phyloP scores from a whole-genome alignment of 202 grass and related monocot species.

The Carex sylvatica region DNA sequence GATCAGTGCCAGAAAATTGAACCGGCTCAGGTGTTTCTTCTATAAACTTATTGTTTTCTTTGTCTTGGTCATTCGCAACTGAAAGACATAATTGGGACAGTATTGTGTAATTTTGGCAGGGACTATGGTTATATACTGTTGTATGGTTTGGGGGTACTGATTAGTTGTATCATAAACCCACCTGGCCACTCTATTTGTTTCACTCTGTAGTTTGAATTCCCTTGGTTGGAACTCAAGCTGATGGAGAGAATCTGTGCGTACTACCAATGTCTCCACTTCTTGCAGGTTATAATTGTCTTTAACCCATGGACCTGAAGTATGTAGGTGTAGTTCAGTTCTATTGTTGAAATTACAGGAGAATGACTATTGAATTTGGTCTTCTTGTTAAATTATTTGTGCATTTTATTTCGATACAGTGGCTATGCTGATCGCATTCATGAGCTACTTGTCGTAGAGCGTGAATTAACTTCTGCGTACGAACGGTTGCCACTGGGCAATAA shows the following conservation, averaged over 20 bases:
- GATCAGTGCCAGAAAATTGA: slow-evolving; percentile 87
- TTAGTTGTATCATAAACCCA: not conserved
- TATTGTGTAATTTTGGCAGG: not conserved
- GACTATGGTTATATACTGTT: not conserved
- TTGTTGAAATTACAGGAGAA: not conserved
- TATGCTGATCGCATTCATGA: slow-evolving; percentile 93
- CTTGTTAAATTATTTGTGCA: not conserved
- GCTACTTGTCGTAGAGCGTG: slow-evolving; percentile 76
- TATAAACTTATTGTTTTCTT: slow-evolving; percentile 11
- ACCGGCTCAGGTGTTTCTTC: slow-evolving; percentile 72
- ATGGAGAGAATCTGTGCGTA: not conserved
- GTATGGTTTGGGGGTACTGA: not conserved
- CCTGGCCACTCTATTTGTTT: not conserved
- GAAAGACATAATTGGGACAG: not conserved
- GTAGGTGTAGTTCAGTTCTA: not conserved
- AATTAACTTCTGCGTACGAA: slow-evolving; percentile 58
- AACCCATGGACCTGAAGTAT: not conserved
- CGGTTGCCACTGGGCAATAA: slow-evolving; percentile 47
- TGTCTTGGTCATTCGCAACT: not conserved
- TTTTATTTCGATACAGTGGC: slow-evolving; percentile 54
- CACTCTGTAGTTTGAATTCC: not conserved
- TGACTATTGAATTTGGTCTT: not conserved
- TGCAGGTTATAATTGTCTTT: not conserved
- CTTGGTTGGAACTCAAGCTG: slow-evolving; percentile 16
- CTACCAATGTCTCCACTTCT: not conserved